Evolutionary conservation across 371 early-diverging fungal species (phyloP), one percentile per base, ranked within the genome.

Genomic region (Haplosporangium sp.): DNA sequence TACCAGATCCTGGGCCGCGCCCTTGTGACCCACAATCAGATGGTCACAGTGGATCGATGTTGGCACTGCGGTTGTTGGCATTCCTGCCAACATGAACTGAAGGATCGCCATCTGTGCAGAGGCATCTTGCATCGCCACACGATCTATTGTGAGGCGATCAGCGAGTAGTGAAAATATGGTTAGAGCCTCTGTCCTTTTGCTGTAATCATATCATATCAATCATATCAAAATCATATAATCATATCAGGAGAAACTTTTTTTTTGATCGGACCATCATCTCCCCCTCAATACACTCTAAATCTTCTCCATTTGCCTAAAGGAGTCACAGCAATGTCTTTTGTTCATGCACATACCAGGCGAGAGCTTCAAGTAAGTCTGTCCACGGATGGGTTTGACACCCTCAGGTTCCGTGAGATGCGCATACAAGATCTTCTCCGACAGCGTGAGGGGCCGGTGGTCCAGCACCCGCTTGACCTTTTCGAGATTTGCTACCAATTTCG

Each of bases 381-480:
- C 93, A 40, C 91, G 84, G 13, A 91, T 85, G 16, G 91, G 91
- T 53, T 76, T 73, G 10, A 86, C 91, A 81, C 85, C 88, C 62
- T 86, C 86, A 14, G 93, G 90, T 55, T 96, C 90, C 55, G 93
- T 91, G 80, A 97, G 85, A 84, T 98, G 98, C 55, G 96, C 91
- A 70, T 96, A 97, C 21, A 98, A 89, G 60, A 96, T 91, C 91
- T 98, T 98, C 69, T 98, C 97, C 5, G 97, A 94, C 46, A 97
- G 85, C 12, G 97, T 96, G 67, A 98, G 80, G 9, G 93, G 92
- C 13, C 86, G 86, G 53, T 84, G 73, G 62, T 86, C 81, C 58
- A 90, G 79, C 21, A 88, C 74, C 41, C 87, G 83, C 64, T 83
- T 83, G 56, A 90, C 88, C 54, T 83, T 83, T 13, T 81, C 81